These are phyloP conservation scores for Candida dubliniensis DNA, from an alignment of 1,139 yeast genomes.

Conservation along the genomic window DNA sequence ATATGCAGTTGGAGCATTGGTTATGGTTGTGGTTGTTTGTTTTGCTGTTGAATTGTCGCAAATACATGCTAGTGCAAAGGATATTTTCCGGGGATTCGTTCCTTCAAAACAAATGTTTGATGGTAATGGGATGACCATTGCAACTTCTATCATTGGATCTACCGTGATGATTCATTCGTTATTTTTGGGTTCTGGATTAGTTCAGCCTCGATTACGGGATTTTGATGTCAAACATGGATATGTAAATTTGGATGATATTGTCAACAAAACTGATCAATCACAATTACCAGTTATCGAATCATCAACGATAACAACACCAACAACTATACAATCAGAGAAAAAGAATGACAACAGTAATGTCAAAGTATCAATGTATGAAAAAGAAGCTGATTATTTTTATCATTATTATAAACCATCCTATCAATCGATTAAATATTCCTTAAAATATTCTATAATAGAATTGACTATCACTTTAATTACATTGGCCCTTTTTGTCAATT, in stretches of 20 bases:
- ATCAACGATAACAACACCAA: background rate
- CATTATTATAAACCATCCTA: slow-evolving; percentile 61
- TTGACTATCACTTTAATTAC: slow-evolving; percentile 66
- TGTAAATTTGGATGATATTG: slow-evolving; percentile 27
- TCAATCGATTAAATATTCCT: slow-evolving; percentile 62
- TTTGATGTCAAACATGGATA: slow-evolving; percentile 56
- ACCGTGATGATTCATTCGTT: slow-evolving; percentile 84
- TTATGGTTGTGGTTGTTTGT: slow-evolving; percentile 69
- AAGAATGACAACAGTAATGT: slow-evolving; percentile 7
- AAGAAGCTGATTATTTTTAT: slow-evolving; percentile 37
- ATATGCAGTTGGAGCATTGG: slow-evolving; percentile 61
- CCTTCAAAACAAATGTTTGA: slow-evolving; percentile 66
- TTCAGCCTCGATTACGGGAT: slow-evolving; percentile 72
- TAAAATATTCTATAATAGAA: slow-evolving; percentile 67
- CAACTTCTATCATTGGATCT: slow-evolving; percentile 77
- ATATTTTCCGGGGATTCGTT: slow-evolving; percentile 66
- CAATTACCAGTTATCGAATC: background rate
- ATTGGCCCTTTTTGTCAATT: slow-evolving; percentile 75
- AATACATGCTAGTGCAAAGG: slow-evolving; percentile 48
- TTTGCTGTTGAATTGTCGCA: slow-evolving; percentile 67
- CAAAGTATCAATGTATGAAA: slow-evolving; percentile 16
- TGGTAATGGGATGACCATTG: slow-evolving; percentile 66
- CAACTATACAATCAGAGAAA: background rate
- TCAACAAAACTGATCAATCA: slow-evolving; percentile 2
- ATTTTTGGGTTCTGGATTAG: slow-evolving; percentile 73